phyloP scores from a whole-genome alignment of 192 early-diverging fungal genomes.

The Mortierella claussenii region DNA sequence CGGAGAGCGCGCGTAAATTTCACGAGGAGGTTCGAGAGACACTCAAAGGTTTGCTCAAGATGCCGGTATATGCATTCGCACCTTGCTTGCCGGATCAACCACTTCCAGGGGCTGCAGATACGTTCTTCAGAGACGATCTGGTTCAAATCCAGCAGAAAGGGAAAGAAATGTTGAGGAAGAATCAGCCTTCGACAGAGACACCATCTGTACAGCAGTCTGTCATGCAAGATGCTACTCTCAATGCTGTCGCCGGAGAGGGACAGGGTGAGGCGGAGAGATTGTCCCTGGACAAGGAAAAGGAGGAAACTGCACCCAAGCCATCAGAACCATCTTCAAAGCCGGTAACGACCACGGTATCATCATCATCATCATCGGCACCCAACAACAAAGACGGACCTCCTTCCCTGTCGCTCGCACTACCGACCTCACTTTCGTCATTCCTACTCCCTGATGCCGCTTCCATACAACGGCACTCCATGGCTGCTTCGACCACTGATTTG shows the following conservation, averaged over 20 bases:
- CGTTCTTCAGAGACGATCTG: constrained; percentile 43
- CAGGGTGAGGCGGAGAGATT: background rate
- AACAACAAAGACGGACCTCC: constrained; percentile 10
- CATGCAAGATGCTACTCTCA: background rate
- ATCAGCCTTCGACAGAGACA: background rate
- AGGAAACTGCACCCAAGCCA: background rate
- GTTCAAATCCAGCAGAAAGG: constrained; percentile 38
- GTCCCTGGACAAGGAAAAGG: background rate
- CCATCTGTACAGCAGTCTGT: background rate
- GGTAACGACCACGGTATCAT: background rate
- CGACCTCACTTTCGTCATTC: background rate
- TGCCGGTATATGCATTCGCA: constrained; percentile 27
- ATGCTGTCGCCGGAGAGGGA: background rate
- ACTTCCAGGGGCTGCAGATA: constrained; percentile 44
- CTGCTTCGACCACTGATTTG: constrained; percentile 8
- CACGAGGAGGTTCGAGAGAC: constrained; percentile 22
- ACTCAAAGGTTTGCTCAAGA: constrained; percentile 15
- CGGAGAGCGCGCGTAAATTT: constrained; percentile 28
- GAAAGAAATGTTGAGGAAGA: constrained; percentile 20
- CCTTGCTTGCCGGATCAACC: constrained; percentile 35
- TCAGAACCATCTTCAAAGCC: background rate
- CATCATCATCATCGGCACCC: background rate
- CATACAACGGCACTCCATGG: background rate
- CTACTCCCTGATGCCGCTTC: background rate
- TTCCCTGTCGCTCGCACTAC: constrained; percentile 13